A percentile compares a stretch with the other conserved stretches of the same genome.
phyloP scores from a whole-genome alignment of 805 yeast species.

The Hanseniaspora occidentalis region DNA sequence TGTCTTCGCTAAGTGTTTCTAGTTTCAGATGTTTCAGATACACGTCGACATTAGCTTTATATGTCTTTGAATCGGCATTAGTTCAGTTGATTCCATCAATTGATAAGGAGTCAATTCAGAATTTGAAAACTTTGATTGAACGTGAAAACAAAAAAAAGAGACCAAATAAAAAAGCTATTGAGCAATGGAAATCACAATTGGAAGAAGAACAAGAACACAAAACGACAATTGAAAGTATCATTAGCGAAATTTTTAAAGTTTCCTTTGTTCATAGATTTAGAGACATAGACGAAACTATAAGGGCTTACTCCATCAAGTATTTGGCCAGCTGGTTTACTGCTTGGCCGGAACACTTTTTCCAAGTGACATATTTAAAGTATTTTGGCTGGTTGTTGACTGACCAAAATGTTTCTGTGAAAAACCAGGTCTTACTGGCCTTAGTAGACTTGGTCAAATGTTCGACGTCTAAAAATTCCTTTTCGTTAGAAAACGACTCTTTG shows the following conservation, averaged over 20 bases:
- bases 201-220: constrained; percentile 35
- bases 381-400: constrained; percentile 84
- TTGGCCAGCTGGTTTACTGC: constrained; percentile 62
- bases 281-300: constrained; percentile 60
- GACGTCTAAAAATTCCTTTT: constrained; percentile 18
- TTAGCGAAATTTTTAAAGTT: constrained; percentile 53
- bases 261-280: constrained; percentile 68
- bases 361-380: constrained; percentile 57
- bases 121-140: constrained; percentile 26
- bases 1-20: constrained; percentile 58
- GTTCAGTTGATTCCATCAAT: constrained; percentile 34
- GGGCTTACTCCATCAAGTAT: constrained; percentile 53
- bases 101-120: constrained; percentile 26
- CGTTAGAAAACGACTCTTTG: constrained; percentile 43
- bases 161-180: constrained; percentile 30
- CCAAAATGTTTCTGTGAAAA: constrained; percentile 43
- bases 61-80: constrained; percentile 47
- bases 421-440: constrained; percentile 49
- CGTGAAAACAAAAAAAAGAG: constrained; percentile 27
- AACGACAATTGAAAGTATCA: constrained; percentile 39
- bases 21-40: constrained; percentile 59
- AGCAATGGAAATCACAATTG: constrained; percentile 33
- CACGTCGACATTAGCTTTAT: constrained; percentile 46
- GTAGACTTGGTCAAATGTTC: constrained; percentile 32
- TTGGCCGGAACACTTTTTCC: constrained; percentile 60